A percentile compares a stretch with the other conserved stretches of the same genome.
Conservation (phyloP, 371 early-diverging fungal species). For the Rhizopus microsporus region DNA sequence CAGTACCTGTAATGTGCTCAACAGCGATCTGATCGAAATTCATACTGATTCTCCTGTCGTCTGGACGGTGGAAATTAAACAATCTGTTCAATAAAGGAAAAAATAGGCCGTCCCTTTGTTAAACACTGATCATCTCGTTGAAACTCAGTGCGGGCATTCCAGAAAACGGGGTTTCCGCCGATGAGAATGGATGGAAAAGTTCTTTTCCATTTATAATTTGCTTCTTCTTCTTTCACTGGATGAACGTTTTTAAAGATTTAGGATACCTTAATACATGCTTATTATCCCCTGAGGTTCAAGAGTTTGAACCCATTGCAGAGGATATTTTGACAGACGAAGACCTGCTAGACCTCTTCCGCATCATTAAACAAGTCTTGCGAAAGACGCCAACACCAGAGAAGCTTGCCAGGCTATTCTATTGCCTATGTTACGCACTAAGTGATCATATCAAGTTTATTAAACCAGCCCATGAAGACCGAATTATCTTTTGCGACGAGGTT, state of each 20-base stretch:
- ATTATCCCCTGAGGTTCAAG: constrained; percentile 20
- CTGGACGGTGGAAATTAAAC: constrained; percentile 75
- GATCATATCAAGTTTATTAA: constrained; percentile 43
- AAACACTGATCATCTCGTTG: not conserved
- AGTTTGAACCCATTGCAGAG: constrained; percentile 42
- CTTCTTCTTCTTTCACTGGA: not conserved
- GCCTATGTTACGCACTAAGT: constrained; percentile 44
- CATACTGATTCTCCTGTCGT: constrained; percentile 70
- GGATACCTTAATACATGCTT: constrained; percentile 9
- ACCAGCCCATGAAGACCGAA: constrained; percentile 38
- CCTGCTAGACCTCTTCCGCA: constrained; percentile 43
- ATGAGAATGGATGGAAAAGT: not conserved
- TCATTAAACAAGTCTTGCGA: constrained; percentile 40
- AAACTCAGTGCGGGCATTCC: not conserved
- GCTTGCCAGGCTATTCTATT: constrained; percentile 44
- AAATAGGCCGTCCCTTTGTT: not conserved
- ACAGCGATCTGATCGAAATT: constrained; percentile 54
- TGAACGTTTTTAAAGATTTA: not conserved
- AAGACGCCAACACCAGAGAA: constrained; percentile 41
- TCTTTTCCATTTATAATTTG: too few relatives aligned
- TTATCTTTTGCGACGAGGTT: constrained; percentile 34
- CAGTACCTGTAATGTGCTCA: constrained; percentile 80
- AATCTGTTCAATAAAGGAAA: constrained; percentile 2
- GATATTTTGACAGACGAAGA: constrained; percentile 49
- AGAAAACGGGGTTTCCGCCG: not conserved